Percentiles rank a stretch among this genome's conserved stretches.
Evolutionary conservation across 73 alveolate species (phyloP).

Genomic region (Paramecium sonneborni): DNA sequence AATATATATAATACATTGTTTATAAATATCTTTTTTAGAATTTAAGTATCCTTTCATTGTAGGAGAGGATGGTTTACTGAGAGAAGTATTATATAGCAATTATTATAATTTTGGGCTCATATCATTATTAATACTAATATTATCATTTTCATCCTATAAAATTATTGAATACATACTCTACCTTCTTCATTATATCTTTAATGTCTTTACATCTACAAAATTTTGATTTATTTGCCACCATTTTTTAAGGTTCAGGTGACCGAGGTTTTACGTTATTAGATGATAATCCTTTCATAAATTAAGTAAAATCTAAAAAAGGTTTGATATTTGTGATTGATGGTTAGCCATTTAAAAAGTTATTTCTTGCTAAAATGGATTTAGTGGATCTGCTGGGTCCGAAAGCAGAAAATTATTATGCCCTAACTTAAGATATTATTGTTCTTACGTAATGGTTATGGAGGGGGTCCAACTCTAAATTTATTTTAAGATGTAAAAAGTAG

Average conservation of each 20-base stretch:
- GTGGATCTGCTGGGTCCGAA: conserved; percentile 58
- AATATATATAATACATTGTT: neutral
- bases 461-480: conserved; percentile 2
- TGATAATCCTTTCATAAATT: conserved; percentile 25
- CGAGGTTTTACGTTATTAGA: neutral
- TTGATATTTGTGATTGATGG: neutral
- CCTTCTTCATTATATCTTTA: neutral
- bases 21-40: neutral
- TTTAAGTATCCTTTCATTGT: neutral
- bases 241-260: neutral
- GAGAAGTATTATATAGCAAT: neutral
- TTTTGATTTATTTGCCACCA: neutral
- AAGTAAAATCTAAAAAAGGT: neutral
- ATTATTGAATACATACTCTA: neutral
- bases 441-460: conserved; percentile 9
- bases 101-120: neutral
- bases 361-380: conserved; percentile 33
- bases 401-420: conserved; percentile 15
- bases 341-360: conserved; percentile 31
- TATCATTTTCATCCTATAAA: conserved; percentile 2
- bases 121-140: neutral
- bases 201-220: neutral
- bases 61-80: neutral
- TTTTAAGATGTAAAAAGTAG: neutral
- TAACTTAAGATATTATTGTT: neutral